These are phyloP conservation scores for Cyclotella choctawhatcheeana DNA, from an alignment of 108 stramenopile genomes.

Conservation along the genomic window DNA sequence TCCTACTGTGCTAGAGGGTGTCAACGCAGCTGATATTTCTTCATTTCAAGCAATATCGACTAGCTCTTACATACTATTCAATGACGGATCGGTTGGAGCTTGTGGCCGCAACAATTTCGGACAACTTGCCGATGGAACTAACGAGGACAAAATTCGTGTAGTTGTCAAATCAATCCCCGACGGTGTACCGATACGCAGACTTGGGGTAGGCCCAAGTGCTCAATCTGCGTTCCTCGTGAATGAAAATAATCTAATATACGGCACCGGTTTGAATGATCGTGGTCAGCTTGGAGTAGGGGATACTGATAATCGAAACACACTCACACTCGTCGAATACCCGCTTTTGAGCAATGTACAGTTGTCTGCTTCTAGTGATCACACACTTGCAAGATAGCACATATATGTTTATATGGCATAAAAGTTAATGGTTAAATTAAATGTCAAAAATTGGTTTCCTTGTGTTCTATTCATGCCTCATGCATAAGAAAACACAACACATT, in stretches of 20 bases:
- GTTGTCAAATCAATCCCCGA: constrained; percentile 22
- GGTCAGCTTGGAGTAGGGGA: constrained; percentile 49
- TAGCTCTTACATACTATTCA: constrained; percentile 47
- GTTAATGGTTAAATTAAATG: too few species aligned
- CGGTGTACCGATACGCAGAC: constrained; percentile 14
- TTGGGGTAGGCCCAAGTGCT: constrained; percentile 42
- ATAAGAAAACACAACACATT: constrained; percentile 43
- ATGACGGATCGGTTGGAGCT: constrained; percentile 57
- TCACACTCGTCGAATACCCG: constrained; percentile 26
- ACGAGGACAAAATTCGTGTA: constrained; percentile 38
- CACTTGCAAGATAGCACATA: constrained; percentile 17
- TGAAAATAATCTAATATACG: constrained; percentile 18
- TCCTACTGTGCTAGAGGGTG: constrained; percentile 20
- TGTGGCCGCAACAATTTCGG: constrained; percentile 62
- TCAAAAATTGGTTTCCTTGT: background rate
- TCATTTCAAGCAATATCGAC: constrained; percentile 39
- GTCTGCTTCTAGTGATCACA: constrained; percentile 46
- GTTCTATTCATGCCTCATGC: background rate
- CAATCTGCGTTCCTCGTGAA: constrained; percentile 44
- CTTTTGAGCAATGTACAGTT: constrained; percentile 7
- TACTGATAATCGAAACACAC: constrained; percentile 27
- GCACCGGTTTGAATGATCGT: constrained; percentile 42
- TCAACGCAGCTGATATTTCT: constrained; percentile 18
- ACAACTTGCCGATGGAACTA: constrained; percentile 45
- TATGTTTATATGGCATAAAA: background rate